Evolutionary conservation across 2,329 filamentous ascomycete species (phyloP), one percentile per base, ranked within the genome.

Genomic region (Salinomyces thailandicus): DNA sequence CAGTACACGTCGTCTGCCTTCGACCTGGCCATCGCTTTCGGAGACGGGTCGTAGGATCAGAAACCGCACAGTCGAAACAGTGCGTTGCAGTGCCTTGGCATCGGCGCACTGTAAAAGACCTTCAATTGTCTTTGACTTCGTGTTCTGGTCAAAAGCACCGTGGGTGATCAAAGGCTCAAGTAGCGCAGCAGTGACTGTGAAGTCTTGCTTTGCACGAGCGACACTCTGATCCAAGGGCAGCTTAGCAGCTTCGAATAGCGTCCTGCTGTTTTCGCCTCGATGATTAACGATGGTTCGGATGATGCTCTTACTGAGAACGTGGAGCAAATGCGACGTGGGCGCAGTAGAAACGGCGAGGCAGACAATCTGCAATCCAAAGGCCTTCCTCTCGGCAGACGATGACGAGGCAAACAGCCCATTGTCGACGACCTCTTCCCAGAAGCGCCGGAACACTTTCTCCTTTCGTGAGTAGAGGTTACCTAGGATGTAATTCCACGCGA

Each of bases 341-440:
- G 64, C 63, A 24, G 63, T 67, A 19, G 67, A 64, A 3, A 95
- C 63, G 49, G 86, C 75, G 52, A 81, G 84, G 50, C 81, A 77
- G 52, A 95, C 85, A 2, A 96, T 73, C 51, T 87, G 77, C 61
- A 96, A 89, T 0, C 91, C 91, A 60, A 85, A 86, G 52, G 85
- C 85, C 60, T 95, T 96, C 38, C 93, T 81, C 49, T 87, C 85
- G 29, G 87, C 78, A 1, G 86, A 93, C 5, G 87, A 81, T 8
- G 73, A 77, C 38, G 80, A 75, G 5, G 84, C 80, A 56, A 96
- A 95, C 3, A 95, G 70, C 6, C 82, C 81, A 55, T 89, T 83
- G 60, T 95, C 87, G 41, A 96, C 79, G 38, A 84, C 79, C 30
- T 85, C 78, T 27, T 75, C 75, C 87, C 89, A 96, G 55, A 95